Conservation (phyloP, 192 early-diverging fungal genomes). For the Coemansia javaensis region DNA sequence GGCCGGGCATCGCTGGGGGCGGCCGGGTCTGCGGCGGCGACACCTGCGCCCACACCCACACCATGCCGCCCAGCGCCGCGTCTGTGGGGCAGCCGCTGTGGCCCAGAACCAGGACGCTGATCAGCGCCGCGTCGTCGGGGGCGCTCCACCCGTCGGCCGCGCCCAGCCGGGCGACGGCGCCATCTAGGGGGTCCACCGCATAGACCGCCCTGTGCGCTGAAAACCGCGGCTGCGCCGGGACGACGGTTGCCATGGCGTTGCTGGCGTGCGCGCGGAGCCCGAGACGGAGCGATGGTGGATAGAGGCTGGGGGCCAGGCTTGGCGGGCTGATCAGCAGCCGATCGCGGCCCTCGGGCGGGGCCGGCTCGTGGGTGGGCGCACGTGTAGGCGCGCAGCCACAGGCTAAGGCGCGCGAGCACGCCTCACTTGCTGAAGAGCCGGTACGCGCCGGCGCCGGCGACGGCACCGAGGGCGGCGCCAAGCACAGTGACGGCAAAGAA, state of each 20-base stretch:
- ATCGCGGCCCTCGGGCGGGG: too few species aligned
- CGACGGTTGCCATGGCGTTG: constrained; percentile 11
- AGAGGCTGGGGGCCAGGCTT: too few species aligned
- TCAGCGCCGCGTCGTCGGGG: constrained; percentile 21
- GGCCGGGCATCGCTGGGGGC: constrained; percentile 17
- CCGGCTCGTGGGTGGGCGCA: constrained; percentile 3
- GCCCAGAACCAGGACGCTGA: constrained; percentile 30
- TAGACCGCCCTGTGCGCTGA: constrained; percentile 23
- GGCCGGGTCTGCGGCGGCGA: constrained; percentile 8
- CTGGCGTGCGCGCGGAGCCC: too few species aligned
- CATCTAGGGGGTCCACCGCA: constrained; percentile 20
- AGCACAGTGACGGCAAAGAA: constrained; percentile 22
- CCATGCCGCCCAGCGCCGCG: constrained; percentile 17
- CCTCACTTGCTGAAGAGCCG: too few species aligned
- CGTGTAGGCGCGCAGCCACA: not conserved
- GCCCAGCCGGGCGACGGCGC: constrained; percentile 3
- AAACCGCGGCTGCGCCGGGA: constrained; percentile 31
- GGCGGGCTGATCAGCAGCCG: too few species aligned
- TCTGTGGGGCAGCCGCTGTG: constrained; percentile 5
- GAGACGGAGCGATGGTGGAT: too few species aligned
- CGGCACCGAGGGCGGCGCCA: constrained; percentile 24
- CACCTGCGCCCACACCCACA: constrained; percentile 46
- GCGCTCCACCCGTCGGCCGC: constrained; percentile 1
- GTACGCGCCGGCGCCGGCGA: constrained; percentile 9
- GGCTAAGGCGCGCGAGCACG: too few species aligned